These are phyloP conservation scores for Erodium trifolium DNA, from an alignment of 441 rosid genomes.

Conservation along the genomic window DNA sequence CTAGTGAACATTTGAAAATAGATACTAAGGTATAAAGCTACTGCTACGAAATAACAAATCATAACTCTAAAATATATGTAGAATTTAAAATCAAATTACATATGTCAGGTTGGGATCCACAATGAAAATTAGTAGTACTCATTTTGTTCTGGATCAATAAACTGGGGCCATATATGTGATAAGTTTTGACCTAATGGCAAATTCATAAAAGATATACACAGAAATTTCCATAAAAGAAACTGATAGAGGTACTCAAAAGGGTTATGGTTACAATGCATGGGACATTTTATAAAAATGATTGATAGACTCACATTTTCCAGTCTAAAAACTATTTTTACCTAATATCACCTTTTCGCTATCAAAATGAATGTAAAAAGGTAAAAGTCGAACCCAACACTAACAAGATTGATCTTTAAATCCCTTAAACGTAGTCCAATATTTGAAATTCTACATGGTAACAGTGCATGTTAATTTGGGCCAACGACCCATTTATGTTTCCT, in stretches of 20 bases:
- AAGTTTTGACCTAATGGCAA: no score
- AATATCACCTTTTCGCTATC: background rate
- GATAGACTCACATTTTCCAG: background rate
- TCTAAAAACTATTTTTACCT: background rate
- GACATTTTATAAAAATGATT: background rate
- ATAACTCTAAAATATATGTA: background rate
- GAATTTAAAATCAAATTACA: no score
- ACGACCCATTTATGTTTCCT: background rate
- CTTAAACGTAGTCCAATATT: background rate
- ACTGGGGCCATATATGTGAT: no score
- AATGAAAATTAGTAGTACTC: background rate
- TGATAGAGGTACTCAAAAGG: background rate
- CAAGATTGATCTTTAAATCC: background rate
- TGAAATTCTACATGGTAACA: background rate
- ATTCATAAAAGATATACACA: no score
- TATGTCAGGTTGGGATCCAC: no score
- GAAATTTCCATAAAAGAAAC: no score
- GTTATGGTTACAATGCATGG: conserved; percentile 1
- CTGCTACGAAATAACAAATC: background rate
- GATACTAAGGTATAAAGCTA: background rate
- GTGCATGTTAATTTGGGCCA: background rate
- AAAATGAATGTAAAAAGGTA: background rate
- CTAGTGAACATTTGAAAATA: background rate
- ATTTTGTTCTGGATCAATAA: background rate
- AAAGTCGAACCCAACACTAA: no score